phyloP scores from a whole-genome alignment of 148 eudicot genomes.

The Talinum fruticosum region DNA sequence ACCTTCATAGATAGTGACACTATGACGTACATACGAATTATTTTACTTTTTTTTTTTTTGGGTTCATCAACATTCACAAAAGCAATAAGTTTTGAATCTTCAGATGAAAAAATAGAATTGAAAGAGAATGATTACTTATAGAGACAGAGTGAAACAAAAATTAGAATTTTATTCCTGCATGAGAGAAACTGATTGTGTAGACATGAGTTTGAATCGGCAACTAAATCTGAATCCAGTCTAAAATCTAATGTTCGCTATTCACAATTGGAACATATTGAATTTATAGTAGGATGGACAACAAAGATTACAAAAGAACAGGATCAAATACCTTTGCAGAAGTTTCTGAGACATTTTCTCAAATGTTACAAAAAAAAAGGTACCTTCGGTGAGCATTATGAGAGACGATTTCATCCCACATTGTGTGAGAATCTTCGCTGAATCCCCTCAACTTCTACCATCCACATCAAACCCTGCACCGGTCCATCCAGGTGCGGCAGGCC shows the following conservation, averaged over 20 bases:
- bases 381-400: neutral
- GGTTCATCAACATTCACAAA: too few species aligned
- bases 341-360: neutral
- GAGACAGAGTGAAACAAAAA: too few species aligned
- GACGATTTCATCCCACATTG: conserved; percentile 8
- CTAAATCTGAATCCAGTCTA: conserved; percentile 7
- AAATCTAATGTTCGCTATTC: conserved; percentile 19
- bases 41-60: too few species aligned
- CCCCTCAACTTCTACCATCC: conserved; percentile 53
- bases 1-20: neutral
- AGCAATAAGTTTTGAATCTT: neutral
- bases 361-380: conserved; percentile 5
- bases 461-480: conserved; percentile 94
- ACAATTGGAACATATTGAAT: conserved; percentile 16
- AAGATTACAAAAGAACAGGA: neutral
- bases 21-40: too few species aligned
- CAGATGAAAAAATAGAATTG: neutral
- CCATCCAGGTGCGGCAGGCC: conserved; percentile 67
- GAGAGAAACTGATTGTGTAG: neutral
- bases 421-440: neutral
- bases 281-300: conserved; percentile 17
- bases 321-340: conserved; percentile 14
- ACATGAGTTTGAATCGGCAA: neutral
- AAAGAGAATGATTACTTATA: too few species aligned
- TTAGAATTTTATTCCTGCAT: neutral